Evolutionary conservation across 1,139 yeast species (phyloP), one percentile per base, ranked within the genome.

Genomic region (Geotrichum europaeum): DNA sequence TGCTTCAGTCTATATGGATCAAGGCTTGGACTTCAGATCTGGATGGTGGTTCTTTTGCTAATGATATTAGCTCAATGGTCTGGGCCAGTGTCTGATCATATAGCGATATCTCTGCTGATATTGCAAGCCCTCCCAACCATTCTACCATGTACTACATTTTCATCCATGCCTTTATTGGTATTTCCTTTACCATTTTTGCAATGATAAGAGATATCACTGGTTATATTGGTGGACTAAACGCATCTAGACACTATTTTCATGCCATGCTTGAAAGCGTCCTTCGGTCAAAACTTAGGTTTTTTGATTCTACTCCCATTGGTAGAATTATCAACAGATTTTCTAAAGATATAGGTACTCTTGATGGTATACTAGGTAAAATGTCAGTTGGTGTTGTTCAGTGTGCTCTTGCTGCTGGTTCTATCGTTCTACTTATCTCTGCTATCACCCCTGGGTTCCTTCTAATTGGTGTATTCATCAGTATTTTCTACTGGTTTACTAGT

Each of bases 311-410:
- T 98, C 2, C 99, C 99, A 81, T 88, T 69, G 99, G 99, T 43
- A 85, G 99, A 74, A 89, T 94, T 64, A 90, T 94, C 94, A 94
- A 94, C 75, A 83, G 99, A 73, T 94, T 94, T 72, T 91, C 97
- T 24, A 92, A 91, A 73, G 99, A 94, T 77, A 84, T 94, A 64
- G 98, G 92, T 75, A 85, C 95, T 25, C 84, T 91, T 65, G 99
- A 94, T 75, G 97, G 92, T 77, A 97, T 92, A 68, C 79, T 92
- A 66, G 84, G 92, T n/a, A 89, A 95, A 20, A 84, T 81, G 69
- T 85, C 90, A 51, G 89, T 87, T 69, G 90, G 88, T 67, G 84
- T 87, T 22, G 78, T 87, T 58, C 83, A 83, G 58, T 86, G 90
- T 67, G 68, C 87, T 45, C 79, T 92, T 56, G 83, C 85, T 58